Evolutionary conservation across 2,329 filamentous ascomycete species (phyloP).

Genomic region (Alternaria gansuensis): DNA sequence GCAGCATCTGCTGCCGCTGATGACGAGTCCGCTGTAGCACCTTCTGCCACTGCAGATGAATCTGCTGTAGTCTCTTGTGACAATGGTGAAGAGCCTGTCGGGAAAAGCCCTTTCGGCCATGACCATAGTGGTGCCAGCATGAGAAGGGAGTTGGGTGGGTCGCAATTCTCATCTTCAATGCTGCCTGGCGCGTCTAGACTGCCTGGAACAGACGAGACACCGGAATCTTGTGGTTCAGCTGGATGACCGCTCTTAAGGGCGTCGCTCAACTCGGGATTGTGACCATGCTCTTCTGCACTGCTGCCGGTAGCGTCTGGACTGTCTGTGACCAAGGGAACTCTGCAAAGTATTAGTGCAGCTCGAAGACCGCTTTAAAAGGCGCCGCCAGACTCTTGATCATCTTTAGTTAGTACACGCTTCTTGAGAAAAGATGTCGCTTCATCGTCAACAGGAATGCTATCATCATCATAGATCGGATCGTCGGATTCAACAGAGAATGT

Average conservation of each 20-base stretch:
- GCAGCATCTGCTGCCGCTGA: not conserved
- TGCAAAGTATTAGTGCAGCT: not conserved
- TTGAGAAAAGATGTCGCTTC: not conserved
- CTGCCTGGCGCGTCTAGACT: not conserved
- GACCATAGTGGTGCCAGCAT: conserved; percentile 2
- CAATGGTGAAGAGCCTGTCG: not conserved
- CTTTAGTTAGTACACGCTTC: conserved; percentile 5
- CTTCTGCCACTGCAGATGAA: not conserved
- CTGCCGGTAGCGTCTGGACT: not conserved
- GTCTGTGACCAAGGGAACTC: not conserved
- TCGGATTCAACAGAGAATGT: not conserved
- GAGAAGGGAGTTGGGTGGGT: conserved; percentile 13
- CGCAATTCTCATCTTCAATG: not conserved
- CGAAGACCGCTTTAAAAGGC: not conserved
- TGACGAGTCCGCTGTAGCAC: not conserved
- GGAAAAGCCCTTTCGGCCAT: not conserved
- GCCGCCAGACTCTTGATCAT: not conserved
- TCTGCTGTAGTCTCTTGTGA: not conserved
- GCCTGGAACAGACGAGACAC: not conserved
- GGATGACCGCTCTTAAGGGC: not conserved
- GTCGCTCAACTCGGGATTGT: not conserved
- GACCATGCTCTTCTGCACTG: not conserved
- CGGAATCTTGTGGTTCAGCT: not conserved
- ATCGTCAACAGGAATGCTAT: not conserved
- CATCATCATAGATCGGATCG: not conserved